Evolutionary conservation across 495 filamentous ascomycete species (phyloP).

Genomic region (Aspergillus asperescens): DNA sequence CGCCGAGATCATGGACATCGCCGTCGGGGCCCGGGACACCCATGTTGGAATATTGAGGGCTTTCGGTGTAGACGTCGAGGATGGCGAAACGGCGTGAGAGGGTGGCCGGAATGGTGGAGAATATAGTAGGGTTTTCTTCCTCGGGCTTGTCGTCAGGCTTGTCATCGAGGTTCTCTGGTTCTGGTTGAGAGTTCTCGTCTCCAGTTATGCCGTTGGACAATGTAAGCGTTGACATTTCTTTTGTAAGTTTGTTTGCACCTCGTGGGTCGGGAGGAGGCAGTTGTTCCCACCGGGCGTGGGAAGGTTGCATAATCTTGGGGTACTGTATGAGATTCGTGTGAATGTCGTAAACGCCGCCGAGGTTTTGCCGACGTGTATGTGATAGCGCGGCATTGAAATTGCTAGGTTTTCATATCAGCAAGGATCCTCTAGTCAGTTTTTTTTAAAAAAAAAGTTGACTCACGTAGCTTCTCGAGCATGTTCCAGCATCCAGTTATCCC

Average conservation of each 20-base stretch:
- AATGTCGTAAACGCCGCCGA: slow-evolving; percentile 79
- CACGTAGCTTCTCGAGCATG: slow-evolving; percentile 88
- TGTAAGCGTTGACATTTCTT: slow-evolving; percentile 35
- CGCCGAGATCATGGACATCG: slow-evolving; percentile 51
- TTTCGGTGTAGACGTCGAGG: slow-evolving; percentile 62
- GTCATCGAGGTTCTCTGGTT: slow-evolving; percentile 9
- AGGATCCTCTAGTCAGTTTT: not conserved
- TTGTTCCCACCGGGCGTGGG: slow-evolving; percentile 75
- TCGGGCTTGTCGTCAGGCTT: slow-evolving; percentile 13
- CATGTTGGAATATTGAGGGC: slow-evolving; percentile 52
- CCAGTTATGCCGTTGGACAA: slow-evolving; percentile 32
- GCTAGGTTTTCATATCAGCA: slow-evolving; percentile 41
- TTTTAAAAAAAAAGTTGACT: slow-evolving; percentile 21
- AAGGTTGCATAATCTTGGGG: slow-evolving; percentile 84
- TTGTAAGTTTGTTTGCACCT: slow-evolving; percentile 26
- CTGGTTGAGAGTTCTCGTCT: slow-evolving; percentile 6
- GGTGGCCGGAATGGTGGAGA: slow-evolving; percentile 58
- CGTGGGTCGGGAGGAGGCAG: slow-evolving; percentile 38
- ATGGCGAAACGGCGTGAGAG: slow-evolving; percentile 71
- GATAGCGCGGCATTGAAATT: slow-evolving; percentile 72
- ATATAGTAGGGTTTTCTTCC: slow-evolving; percentile 35
- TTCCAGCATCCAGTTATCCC: slow-evolving; percentile 95
- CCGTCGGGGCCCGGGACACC: slow-evolving; percentile 63
- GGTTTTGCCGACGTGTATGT: slow-evolving; percentile 57
- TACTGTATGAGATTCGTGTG: slow-evolving; percentile 89